Conservation (phyloP, 495 filamentous ascomycete species). For the Echria macrotheca region DNA sequence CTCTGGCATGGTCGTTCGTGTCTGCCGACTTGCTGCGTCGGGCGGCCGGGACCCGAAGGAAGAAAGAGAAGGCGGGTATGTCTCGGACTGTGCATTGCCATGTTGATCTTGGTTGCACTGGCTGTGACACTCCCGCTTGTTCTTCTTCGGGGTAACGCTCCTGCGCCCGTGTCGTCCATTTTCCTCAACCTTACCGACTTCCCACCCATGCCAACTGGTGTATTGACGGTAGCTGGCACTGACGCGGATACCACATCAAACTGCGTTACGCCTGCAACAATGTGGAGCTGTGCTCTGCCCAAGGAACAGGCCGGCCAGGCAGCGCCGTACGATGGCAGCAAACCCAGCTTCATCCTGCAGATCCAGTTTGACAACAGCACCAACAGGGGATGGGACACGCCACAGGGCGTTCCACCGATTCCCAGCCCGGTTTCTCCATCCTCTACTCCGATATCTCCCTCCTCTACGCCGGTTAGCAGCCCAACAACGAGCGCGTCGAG, state of each 20-base stretch:
- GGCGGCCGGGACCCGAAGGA: constrained; percentile 56
- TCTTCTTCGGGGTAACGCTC: constrained; percentile 45
- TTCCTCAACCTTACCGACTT: constrained; percentile 84
- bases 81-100: constrained; percentile 43
- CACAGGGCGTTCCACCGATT: constrained; percentile 26
- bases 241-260: constrained; percentile 51
- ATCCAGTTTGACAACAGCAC: constrained; percentile 75
- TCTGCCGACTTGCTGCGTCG: constrained; percentile 55
- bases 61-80: constrained; percentile 60
- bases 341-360: constrained; percentile 73
- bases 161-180: constrained; percentile 25
- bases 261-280: constrained; percentile 61
- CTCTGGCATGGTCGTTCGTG: constrained; percentile 58
- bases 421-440: too few species aligned
- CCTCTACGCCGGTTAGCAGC: too few species aligned
- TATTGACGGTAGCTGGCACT: constrained; percentile 67
- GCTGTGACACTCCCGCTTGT: constrained; percentile 56
- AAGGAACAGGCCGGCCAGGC: constrained; percentile 62
- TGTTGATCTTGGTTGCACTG: constrained; percentile 55
- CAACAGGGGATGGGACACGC: constrained; percentile 38
- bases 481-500: constrained; percentile 19
- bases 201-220: constrained; percentile 78
- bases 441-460: too few species aligned
- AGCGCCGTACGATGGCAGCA: constrained; percentile 52
- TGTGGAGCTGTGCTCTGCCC: constrained; percentile 81